Conservation (phyloP, 345 rosid species). For the Pistacia atlantica region DNA sequence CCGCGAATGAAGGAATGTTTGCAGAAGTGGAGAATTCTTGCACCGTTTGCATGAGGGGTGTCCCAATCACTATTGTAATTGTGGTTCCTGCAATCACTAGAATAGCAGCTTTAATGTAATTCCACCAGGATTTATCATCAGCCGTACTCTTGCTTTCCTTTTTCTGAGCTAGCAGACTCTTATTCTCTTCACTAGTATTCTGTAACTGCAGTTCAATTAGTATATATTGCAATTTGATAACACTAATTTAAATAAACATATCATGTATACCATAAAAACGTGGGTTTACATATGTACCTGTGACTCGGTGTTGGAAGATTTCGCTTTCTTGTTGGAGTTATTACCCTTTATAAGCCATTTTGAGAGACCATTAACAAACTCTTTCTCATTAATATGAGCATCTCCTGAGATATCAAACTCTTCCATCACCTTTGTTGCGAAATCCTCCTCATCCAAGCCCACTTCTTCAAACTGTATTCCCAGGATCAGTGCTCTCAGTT, state of each 20-base stretch:
- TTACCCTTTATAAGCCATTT: conserved; percentile 35
- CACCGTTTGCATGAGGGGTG: conserved; percentile 35
- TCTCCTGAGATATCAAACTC: conserved; percentile 38
- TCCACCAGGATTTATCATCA: conserved; percentile 33
- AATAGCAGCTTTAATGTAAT: conserved; percentile 32
- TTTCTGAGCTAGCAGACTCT: conserved; percentile 22
- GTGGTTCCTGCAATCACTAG: conserved; percentile 40
- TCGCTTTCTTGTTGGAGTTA: neutral
- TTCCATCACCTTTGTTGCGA: conserved; percentile 27
- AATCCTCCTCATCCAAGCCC: conserved; percentile 28
- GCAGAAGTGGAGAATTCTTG: conserved; percentile 29
- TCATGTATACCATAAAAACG: neutral
- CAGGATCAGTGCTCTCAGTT: conserved; percentile 41
- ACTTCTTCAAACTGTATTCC: conserved; percentile 42
- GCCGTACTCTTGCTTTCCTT: conserved; percentile 3
- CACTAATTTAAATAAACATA: neutral
- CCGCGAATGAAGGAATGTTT: conserved; percentile 38
- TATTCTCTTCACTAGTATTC: conserved; percentile 31
- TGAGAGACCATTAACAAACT: conserved; percentile 39
- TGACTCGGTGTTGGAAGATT: neutral
- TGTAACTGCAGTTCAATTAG: conserved; percentile 12
- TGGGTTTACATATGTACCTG: conserved; percentile 18
- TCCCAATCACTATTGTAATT: conserved; percentile 27
- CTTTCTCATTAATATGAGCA: conserved; percentile 28
- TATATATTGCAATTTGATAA: neutral